A percentile compares a stretch with the other conserved stretches of the same genome.
Evolutionary conservation across 78 protist species (phyloP).

Genomic region (Dictyostelium brefeldianum): DNA sequence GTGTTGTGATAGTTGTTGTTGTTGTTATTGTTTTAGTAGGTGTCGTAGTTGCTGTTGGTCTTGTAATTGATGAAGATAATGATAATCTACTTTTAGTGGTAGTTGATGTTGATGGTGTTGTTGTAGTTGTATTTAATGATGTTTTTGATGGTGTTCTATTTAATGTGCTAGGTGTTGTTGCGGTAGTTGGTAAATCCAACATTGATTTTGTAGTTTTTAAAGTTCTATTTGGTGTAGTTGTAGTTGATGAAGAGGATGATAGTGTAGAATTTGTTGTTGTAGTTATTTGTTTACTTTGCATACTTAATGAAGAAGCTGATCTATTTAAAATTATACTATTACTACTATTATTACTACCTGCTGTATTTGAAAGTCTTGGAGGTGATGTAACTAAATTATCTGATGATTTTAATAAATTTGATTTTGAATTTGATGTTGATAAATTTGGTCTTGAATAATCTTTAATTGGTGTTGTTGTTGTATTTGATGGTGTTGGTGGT

Average conservation of each 20-base stretch:
- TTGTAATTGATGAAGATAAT: slow-evolving; percentile 8
- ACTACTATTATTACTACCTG: background rate
- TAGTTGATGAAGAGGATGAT: too few relatives aligned
- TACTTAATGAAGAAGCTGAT: background rate
- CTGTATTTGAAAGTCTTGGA: background rate
- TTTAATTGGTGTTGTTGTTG: slow-evolving; percentile 10
- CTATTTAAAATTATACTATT: background rate
- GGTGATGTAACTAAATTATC: slow-evolving; percentile 14
- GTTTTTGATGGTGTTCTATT: slow-evolving; percentile 7
- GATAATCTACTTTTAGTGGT: slow-evolving; percentile 10
- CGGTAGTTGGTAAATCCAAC: background rate
- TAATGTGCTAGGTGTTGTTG: background rate
- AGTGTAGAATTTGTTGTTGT: background rate
- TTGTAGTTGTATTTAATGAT: background rate
- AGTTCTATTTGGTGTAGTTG: slow-evolving; percentile 4
- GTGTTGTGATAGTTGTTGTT: background rate
- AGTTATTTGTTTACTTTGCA: background rate
- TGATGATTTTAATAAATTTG: background rate
- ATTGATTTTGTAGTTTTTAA: slow-evolving; percentile 5
- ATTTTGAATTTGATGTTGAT: background rate
- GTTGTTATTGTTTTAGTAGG: background rate
- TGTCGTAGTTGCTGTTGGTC: background rate
- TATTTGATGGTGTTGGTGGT: background rate
- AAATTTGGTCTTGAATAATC: background rate
- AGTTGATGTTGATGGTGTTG: background rate